These are phyloP conservation scores for Leishmania lainsoni DNA, from an alignment of 208 protist genomes.

Conservation along the genomic window DNA sequence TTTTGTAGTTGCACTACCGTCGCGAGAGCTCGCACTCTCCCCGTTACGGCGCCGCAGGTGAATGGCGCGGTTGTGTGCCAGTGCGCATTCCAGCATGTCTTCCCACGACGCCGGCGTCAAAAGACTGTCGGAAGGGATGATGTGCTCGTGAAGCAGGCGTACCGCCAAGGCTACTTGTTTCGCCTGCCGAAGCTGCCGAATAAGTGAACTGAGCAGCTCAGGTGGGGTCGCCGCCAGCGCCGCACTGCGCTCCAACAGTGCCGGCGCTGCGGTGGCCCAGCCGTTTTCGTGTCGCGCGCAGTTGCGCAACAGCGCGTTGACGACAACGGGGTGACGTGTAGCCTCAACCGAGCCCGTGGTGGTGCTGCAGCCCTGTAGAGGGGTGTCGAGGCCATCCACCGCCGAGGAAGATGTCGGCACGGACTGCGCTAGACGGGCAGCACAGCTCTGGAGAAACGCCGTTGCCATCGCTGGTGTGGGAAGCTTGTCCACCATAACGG, in stretches of 20 bases:
- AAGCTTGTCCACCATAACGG: constrained; percentile 64
- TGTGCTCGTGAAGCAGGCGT: constrained; percentile 65
- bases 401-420: not conserved
- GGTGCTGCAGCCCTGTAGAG: not conserved
- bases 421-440: constrained; percentile 16
- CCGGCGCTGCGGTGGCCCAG: constrained; percentile 44
- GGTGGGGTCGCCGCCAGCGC: constrained; percentile 47
- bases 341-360: constrained; percentile 7
- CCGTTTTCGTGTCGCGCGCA: constrained; percentile 39
- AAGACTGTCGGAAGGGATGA: constrained; percentile 56
- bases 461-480: constrained; percentile 47
- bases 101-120: constrained; percentile 54
- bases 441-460: constrained; percentile 44
- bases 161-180: constrained; percentile 54
- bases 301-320: constrained; percentile 62
- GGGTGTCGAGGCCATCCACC: not conserved
- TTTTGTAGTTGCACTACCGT: not conserved
- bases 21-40: not conserved
- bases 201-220: constrained; percentile 56
- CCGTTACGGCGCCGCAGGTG: not conserved
- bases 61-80: constrained; percentile 68
- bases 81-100: constrained; percentile 60
- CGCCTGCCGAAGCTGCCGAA: constrained; percentile 63
- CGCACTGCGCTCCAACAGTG: constrained; percentile 46
- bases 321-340: constrained; percentile 57